These are phyloP conservation scores for Takashimella tepidaria DNA, from an alignment of 1,284 basidiomycete genomes.

Conservation along the genomic window DNA sequence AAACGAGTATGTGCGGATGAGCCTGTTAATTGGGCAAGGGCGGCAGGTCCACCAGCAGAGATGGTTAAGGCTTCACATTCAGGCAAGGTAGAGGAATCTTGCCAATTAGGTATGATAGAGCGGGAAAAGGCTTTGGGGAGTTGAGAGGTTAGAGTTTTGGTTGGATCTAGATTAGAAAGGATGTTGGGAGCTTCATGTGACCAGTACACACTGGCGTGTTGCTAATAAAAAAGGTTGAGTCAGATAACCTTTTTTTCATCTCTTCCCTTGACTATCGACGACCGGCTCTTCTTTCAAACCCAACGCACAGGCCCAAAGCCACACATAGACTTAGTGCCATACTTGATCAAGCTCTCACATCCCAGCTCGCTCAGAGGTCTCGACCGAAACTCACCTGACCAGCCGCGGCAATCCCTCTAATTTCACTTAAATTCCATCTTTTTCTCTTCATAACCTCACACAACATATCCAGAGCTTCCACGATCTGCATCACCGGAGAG, in stretches of 20 bases:
- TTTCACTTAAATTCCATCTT: conserved; percentile 39
- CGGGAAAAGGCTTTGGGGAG: conserved; percentile 61
- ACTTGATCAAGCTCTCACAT: too few relatives aligned
- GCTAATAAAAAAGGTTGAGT: conserved; percentile 56
- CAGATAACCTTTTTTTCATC: too few relatives aligned
- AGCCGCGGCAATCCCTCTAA: conserved; percentile 38
- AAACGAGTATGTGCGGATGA: conserved; percentile 83
- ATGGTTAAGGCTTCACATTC: conserved; percentile 69
- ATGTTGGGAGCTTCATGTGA: conserved; percentile 56
- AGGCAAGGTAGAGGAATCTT: conserved; percentile 75
- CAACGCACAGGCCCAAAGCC: too few relatives aligned
- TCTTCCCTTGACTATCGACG: too few relatives aligned
- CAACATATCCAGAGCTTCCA: conserved; percentile 76
- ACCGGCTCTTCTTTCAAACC: too few relatives aligned
- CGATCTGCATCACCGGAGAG: conserved; percentile 75
- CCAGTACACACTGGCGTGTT: conserved; percentile 91
- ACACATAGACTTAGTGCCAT: too few relatives aligned
- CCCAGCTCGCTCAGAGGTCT: too few relatives aligned
- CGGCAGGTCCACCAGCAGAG: conserved; percentile 60
- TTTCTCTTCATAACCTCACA: conserved; percentile 62
- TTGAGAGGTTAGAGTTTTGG: conserved; percentile 52
- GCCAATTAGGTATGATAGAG: conserved; percentile 77
- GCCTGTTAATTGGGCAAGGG: conserved; percentile 68
- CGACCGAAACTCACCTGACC: conserved; percentile 33
- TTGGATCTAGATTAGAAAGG: conserved; percentile 57